phyloP scores from a whole-genome alignment of 139 green algal genomes.

The Dunaliella primolecta region DNA sequence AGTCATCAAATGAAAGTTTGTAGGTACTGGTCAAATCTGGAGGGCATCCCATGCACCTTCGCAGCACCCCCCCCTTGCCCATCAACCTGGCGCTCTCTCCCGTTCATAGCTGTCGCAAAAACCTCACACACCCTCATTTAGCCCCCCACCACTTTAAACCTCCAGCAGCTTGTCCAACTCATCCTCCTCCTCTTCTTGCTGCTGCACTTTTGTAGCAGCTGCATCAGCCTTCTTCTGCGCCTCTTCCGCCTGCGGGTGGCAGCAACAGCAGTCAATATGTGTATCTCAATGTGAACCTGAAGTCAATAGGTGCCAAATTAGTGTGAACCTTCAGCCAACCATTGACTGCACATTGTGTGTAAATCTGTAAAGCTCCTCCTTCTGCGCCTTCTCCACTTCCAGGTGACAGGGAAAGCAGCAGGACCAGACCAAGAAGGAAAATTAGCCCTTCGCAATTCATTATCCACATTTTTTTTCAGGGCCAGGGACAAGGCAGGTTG shows the following conservation, averaged over 20 bases:
- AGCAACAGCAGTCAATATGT: background rate
- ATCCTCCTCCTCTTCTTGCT: constrained; percentile 56
- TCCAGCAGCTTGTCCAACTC: constrained; percentile 62
- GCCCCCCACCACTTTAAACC: constrained; percentile 11
- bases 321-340: background rate
- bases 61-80: background rate
- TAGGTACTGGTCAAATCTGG: too few species aligned
- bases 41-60: background rate
- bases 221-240: constrained; percentile 3
- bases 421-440: too few species aligned
- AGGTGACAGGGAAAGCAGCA: too few species aligned
- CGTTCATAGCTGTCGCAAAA: background rate
- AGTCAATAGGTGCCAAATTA: background rate
- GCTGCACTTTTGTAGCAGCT: background rate
- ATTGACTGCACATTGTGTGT: background rate
- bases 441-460: too few species aligned
- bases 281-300: background rate
- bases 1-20: too few species aligned
- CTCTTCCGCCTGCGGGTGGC: background rate
- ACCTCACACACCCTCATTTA: background rate
- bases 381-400: too few species aligned
- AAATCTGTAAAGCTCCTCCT: too few species aligned
- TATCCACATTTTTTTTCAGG: too few species aligned
- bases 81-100: background rate
- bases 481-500: too few species aligned